Conservation (phyloP, 352 stramenopile genomes). For the Phytopythium mirpurense region DNA sequence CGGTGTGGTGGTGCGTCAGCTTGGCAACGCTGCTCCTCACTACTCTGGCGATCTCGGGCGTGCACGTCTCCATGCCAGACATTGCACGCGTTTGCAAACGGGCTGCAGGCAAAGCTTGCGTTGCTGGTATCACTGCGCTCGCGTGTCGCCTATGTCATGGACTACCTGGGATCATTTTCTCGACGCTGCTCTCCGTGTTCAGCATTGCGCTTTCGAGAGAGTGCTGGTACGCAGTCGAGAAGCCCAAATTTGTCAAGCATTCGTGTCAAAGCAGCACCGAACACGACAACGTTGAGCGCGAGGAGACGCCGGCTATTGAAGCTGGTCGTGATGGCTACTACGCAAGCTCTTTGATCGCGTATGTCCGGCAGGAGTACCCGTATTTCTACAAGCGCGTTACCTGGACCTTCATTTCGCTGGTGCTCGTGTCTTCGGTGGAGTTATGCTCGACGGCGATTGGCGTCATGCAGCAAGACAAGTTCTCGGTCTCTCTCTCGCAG, state of each 20-base stretch:
- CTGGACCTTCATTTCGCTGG: constrained; percentile 75
- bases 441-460: constrained; percentile 55
- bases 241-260: background rate
- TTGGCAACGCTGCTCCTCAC: constrained; percentile 42
- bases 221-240: constrained; percentile 71
- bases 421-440: constrained; percentile 62
- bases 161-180: constrained; percentile 43
- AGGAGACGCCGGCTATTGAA: background rate
- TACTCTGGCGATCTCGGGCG: constrained; percentile 40
- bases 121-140: constrained; percentile 38
- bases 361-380: constrained; percentile 28
- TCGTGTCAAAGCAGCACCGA: background rate
- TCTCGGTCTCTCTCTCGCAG: constrained; percentile 58
- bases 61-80: constrained; percentile 29
- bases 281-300: background rate
- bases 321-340: constrained; percentile 2
- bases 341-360: constrained; percentile 17
- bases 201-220: constrained; percentile 60
- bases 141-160: constrained; percentile 40
- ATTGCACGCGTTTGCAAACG: constrained; percentile 21
- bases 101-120: constrained; percentile 31
- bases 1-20: constrained; percentile 40
- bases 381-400: constrained; percentile 70
- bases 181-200: constrained; percentile 55
- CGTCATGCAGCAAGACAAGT: constrained; percentile 32